These are phyloP conservation scores for Meyerozyma smithsonii DNA, from an alignment of 1,139 yeast species.

Conservation along the genomic window DNA sequence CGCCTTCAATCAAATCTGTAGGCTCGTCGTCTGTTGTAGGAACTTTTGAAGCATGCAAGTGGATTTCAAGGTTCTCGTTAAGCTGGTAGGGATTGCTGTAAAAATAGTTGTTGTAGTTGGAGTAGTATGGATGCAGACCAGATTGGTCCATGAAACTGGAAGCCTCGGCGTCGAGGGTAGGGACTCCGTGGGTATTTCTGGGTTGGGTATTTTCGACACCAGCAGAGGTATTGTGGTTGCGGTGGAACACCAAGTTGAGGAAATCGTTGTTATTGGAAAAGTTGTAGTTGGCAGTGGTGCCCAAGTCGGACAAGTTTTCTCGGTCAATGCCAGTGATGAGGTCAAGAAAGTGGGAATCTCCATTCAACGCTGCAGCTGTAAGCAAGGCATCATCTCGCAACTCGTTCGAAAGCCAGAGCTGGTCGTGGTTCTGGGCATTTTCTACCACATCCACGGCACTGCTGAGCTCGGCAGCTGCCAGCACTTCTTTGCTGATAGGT, in stretches of 20 bases:
- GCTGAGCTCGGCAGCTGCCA: conserved; percentile 1
- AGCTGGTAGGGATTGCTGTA: conserved; percentile 40
- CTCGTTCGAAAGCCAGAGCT: conserved; percentile 64
- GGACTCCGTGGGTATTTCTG: conserved; percentile 6
- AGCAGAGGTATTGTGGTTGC: conserved; percentile 18
- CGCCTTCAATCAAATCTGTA: conserved; percentile 36
- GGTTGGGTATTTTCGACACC: conserved; percentile 4
- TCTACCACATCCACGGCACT: conserved; percentile 1
- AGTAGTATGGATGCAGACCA: conserved; percentile 33
- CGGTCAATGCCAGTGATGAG: conserved; percentile 24
- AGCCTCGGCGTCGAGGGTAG: conserved; percentile 4
- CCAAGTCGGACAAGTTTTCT: conserved; percentile 23
- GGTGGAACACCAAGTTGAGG: conserved; percentile 50
- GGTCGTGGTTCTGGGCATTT: conserved; percentile 21
- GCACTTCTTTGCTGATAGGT: not conserved
- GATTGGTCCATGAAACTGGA: conserved; percentile 29
- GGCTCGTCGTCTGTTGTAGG: conserved; percentile 22
- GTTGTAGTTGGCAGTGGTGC: conserved; percentile 16
- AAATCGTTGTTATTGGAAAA: conserved; percentile 31
- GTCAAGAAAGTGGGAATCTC: conserved; percentile 55
- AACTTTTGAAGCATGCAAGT: conserved; percentile 35
- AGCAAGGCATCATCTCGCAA: conserved; percentile 65
- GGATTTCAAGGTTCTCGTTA: conserved; percentile 41
- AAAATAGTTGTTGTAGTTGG: conserved; percentile 38
- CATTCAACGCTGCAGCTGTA: conserved; percentile 70